Evolutionary conservation across 2,329 filamentous ascomycete genomes (phyloP).

Genomic region (Cladosporium colombiae): DNA sequence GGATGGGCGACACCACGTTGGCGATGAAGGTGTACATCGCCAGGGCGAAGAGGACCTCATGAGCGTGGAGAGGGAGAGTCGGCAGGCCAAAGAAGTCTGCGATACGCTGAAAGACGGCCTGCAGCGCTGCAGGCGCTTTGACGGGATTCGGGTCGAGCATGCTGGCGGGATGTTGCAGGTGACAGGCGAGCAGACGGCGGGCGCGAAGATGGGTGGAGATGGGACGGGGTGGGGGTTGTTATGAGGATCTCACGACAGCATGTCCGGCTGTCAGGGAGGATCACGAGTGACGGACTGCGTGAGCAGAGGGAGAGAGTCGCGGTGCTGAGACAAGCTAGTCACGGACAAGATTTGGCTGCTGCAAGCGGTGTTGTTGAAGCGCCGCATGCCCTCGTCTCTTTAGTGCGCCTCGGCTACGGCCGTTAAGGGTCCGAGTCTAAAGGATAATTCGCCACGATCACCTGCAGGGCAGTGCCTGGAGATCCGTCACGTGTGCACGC

Average conservation of each 20-base stretch:
- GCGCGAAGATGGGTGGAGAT: not conserved
- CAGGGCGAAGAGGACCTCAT: conserved; percentile 70
- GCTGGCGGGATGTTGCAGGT: not conserved
- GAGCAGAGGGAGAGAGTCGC: not conserved
- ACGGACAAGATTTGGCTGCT: conserved; percentile 7
- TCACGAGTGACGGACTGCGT: conserved; percentile 15
- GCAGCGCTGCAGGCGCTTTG: conserved; percentile 59
- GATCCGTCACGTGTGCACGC: not conserved
- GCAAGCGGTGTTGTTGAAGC: conserved; percentile 3
- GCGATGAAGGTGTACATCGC: conserved; percentile 69
- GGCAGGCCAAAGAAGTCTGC: conserved; percentile 63
- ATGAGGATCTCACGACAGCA: not conserved
- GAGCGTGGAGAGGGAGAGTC: conserved; percentile 72
- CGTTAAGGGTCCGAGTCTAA: not conserved
- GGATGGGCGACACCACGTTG: conserved; percentile 63
- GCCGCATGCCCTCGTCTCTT: not conserved
- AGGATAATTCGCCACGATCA: not conserved
- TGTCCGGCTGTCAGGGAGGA: not conserved
- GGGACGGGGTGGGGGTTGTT: not conserved
- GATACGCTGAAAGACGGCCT: conserved; percentile 60
- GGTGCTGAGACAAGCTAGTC: not conserved
- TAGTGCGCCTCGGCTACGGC: conserved; percentile 1
- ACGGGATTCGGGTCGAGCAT: conserved; percentile 75
- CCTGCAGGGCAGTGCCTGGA: not conserved
- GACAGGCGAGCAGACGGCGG: not conserved